A percentile compares a stretch with the other conserved stretches of the same genome.
Conservation (phyloP, 2,329 filamentous ascomycete species). For the Ascochyta pisi region DNA sequence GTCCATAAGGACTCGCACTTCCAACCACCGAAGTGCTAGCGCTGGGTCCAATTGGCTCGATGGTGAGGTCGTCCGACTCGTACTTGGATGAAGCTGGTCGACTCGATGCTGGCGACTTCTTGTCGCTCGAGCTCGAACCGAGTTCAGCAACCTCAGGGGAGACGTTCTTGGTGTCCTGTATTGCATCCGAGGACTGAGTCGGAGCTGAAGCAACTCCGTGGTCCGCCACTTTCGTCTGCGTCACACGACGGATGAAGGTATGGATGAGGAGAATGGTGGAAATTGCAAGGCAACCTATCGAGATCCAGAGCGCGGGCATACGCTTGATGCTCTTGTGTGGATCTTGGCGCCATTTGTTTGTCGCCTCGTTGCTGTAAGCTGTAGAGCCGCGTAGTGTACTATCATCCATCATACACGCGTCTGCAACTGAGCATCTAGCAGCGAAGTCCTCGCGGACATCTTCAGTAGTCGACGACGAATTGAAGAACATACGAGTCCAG, state of each 20-base stretch:
- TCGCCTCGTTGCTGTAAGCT: conserved; percentile 30
- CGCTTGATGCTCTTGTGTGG: conserved; percentile 29
- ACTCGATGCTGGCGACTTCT: conserved; percentile 4
- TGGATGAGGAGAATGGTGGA: conserved; percentile 41
- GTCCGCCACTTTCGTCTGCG: conserved; percentile 14
- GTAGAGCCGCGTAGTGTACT: conserved; percentile 44
- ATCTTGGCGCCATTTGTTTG: conserved; percentile 41
- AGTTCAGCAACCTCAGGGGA: background rate
- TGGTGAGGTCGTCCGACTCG: conserved; percentile 33
- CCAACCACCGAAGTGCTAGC: conserved; percentile 28
- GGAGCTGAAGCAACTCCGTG: conserved; percentile 10
- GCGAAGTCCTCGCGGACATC: conserved; percentile 37
- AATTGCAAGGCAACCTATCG: conserved; percentile 38
- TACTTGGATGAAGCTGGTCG: conserved; percentile 19
- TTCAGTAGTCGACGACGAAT: conserved; percentile 53
- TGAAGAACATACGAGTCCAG: conserved; percentile 60
- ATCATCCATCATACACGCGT: conserved; percentile 49
- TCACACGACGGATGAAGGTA: conserved; percentile 36
- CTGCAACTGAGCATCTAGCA: conserved; percentile 34
- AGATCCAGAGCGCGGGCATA: conserved; percentile 44
- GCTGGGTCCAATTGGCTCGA: conserved; percentile 27
- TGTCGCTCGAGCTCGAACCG: background rate
- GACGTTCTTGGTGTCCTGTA: background rate
- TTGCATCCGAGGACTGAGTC: background rate
- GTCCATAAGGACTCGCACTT: conserved; percentile 26